Evolutionary conservation across 208 protist genomes (phyloP), one percentile per base, ranked within the genome.

Genomic region (Leishmania lainsoni): DNA sequence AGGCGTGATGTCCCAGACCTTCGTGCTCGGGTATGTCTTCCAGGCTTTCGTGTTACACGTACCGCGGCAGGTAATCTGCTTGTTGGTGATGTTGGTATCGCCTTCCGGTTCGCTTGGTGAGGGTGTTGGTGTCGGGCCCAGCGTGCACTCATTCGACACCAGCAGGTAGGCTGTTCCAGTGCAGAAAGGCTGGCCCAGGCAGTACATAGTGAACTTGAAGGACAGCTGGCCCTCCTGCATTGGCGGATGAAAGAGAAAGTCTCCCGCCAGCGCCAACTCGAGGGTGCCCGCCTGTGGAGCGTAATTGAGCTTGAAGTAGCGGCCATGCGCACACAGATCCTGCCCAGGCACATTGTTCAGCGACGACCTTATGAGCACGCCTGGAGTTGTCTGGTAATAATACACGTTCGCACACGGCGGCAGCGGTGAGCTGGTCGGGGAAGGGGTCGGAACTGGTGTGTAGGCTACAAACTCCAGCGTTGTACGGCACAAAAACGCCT

Each of bases 151-250:
- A 35, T 87, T 79, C 48, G 87, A 90, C 48, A 95, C 86, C 32
- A 91, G 72, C 16, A 97, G 79, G 86, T 97, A 94, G 61, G 92
- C 93, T 32, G 80, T 90, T 45, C 93, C 93, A 42, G 83, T 56
- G 86, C 93, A 97, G 81, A 84, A 86, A 42, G 85, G 75, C 75
- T 85, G 75, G 72, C 87, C 89, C 29, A 91, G 80, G 89, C 93
- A 97, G 81, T 88, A 90, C 90, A 94, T 93, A 45, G 77, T 83
- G 78, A 97, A 97, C 69, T 79, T 88, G 77, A 97, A 93, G 56
- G 86, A 85, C 39, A 84, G 81, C n/a, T 78, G 71, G 52, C 87
- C 86, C 71, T 91, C 84, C 48, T 81, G 48, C 51, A 58, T 66
- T 17, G 84, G 77, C n/a, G 93, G 87, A 59, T 74, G 61, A 86